These are phyloP conservation scores for Heracleum sosnowskyi DNA, from an alignment of 129 eudicot genomes.

Conservation along the genomic window DNA sequence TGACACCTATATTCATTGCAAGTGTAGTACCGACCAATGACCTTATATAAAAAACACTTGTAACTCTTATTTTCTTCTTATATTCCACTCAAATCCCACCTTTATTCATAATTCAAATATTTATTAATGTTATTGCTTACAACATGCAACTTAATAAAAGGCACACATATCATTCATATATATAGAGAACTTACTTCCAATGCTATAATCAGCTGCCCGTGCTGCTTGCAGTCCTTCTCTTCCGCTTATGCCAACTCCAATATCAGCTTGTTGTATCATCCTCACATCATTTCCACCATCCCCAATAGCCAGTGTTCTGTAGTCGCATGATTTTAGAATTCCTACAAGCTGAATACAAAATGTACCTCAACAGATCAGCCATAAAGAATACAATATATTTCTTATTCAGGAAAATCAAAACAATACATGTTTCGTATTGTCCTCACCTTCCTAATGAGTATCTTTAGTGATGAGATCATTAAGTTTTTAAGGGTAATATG, in stretches of 20 bases:
- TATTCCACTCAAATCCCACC: neutral
- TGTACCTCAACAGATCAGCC: neutral
- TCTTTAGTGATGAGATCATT: too few species aligned
- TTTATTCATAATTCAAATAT: neutral
- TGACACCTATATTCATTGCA: neutral
- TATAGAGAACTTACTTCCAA: conserved; percentile 64
- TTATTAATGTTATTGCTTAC: neutral
- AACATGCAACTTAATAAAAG: neutral
- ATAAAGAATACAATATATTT: neutral
- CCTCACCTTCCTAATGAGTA: neutral
- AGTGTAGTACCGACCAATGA: neutral
- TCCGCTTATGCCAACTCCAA: conserved; percentile 99
- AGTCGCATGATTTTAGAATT: conserved; percentile 83
- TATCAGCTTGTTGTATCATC: conserved; percentile 99
- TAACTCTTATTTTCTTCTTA: neutral
- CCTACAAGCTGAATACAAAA: conserved; percentile 64
- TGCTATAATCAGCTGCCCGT: conserved; percentile 98
- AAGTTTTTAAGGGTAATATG: neutral
- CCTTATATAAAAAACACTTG: neutral
- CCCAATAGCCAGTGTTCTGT: conserved; percentile 92
- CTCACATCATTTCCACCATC: conserved; percentile 99
- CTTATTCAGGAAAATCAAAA: neutral
- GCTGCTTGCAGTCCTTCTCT: conserved; percentile 99
- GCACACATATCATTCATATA: neutral
- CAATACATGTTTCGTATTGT: neutral